Evolutionary conservation across 2,329 filamentous ascomycete species (phyloP), one percentile per base, ranked within the genome.

Genomic region (Daldinia sp.): DNA sequence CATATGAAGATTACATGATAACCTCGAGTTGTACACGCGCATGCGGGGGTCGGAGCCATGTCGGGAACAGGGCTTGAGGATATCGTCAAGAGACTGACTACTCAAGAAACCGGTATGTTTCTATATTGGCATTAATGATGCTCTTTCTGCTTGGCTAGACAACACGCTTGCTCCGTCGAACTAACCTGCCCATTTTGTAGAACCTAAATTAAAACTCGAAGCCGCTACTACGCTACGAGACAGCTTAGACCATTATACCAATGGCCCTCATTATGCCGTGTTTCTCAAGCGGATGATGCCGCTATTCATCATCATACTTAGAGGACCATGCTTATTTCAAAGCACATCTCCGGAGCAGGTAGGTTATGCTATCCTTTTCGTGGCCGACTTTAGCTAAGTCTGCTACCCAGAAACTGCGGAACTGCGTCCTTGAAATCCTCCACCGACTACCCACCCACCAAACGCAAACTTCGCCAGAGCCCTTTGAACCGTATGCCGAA

Each of bases 371-470:
- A 23, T 15, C 8, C 13, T 57, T 19, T 32, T 3, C 37, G 4
- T 41, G 4, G 34, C 15, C 15, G 21, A 48, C 57, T 56, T n/a
- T 7, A 9, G 27, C 70, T 75, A 64, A 76, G 54, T 8, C 15
- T 55, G 32, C 63, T 67, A 67, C 58, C 37, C 70, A 92, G 88
- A 96, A 93, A 86, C 82, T 99, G 68, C 92, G 95, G 67, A 95
- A 95, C 76, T 96, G 91, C 76, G 86, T 96, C 49, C 89, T 99
- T 70, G 96, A 99, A 78, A 97, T 97, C 70, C 83, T 99, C 27
- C 93, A 98, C 78, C 89, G 95, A 67, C 79, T 99, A 45, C 87
- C 87, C 4, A 83, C 93, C 78, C 70, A 89, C 82, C 84, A 82
- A n/a, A 87, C 84, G 35, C 90, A 82, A 13, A 87, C 84, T 45